Evolutionary conservation across 805 yeast genomes (phyloP), one percentile per base, ranked within the genome.

Genomic region (Komagataella populi): DNA sequence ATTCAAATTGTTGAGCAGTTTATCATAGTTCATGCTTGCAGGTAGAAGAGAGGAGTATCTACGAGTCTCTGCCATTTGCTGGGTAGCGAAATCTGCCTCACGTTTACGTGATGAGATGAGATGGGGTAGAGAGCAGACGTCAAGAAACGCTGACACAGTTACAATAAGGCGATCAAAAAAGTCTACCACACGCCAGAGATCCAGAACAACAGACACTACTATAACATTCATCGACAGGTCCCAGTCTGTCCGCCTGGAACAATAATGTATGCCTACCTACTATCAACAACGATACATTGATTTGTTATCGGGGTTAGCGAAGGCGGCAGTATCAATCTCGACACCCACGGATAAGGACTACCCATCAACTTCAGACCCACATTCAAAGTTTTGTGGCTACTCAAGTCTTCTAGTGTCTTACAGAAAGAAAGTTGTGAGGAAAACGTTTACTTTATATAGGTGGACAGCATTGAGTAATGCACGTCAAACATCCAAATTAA

Each of bases 291-390:
- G 39, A 30, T 30, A 30, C 39, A 30, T 30, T 30, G 39, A 30
- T 4, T 10, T 10, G n/a, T 10, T 30, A 30, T 10, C 39, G 39
- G 39, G 39, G 39, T 30, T 30, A 30, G 39, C 39, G 39, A 30
- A 30, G 39, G 39, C 39, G 39, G 39, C 39, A 10, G 3, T 8
- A 30, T 30, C 39, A 30, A 30, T 30, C 39, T 30, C 39, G 39
- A 30, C 39, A 30, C 39, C 39, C 39, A 14, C 14, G 39, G 39
- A 10, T 30, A 30, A 30, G 39, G 14, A 30, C 39, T 30, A 30
- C 46, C 50, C 55, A 48, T 24, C 44, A 48, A 50, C 51, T 54
- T 57, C 54, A 49, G 60, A 56, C 10, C 17, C 24, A 44, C 44
- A 23, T 20, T n/a, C 39, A 20, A 30, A 36, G 50, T 43, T 36